Conservation (phyloP, 2,329 filamentous ascomycete genomes). For the Alternaria hordeiaustralica region DNA sequence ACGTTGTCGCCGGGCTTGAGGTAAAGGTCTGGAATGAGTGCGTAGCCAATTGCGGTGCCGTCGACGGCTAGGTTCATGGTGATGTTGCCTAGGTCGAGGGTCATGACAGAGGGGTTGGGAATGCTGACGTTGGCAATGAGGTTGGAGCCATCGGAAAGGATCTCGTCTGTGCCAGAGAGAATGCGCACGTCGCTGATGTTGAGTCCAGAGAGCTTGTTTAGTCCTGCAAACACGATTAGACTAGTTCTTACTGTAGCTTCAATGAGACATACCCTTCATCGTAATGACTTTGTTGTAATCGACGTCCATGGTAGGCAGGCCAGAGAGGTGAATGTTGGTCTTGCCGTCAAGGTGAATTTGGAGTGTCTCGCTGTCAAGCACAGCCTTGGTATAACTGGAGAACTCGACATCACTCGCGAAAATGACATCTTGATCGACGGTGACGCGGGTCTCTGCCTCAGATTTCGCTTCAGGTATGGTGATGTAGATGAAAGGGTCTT, state of each 20-base stretch:
- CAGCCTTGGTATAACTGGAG: conserved; percentile 56
- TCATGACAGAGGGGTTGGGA: conserved; percentile 69
- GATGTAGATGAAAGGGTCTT: conserved; percentile 53
- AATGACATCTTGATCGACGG: conserved; percentile 53
- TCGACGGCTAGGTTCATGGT: conserved; percentile 66
- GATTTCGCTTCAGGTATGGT: conserved; percentile 55
- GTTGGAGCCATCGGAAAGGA: conserved; percentile 59
- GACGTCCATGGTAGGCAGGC: conserved; percentile 58
- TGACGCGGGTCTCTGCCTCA: conserved; percentile 50
- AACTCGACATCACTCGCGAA: conserved; percentile 57
- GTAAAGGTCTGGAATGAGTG: conserved; percentile 64
- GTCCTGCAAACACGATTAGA: conserved; percentile 48
- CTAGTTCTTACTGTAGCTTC: not conserved
- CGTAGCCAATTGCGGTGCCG: conserved; percentile 59
- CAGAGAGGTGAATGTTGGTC: conserved; percentile 59
- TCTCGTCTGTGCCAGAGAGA: conserved; percentile 45
- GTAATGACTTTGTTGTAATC: conserved; percentile 63
- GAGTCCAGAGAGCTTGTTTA: conserved; percentile 64
- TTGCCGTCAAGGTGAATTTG: conserved; percentile 59
- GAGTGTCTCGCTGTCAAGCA: conserved; percentile 58
- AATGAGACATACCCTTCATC: conserved; percentile 59
- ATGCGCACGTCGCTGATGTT: conserved; percentile 61
- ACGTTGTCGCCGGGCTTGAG: conserved; percentile 66
- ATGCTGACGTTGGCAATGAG: conserved; percentile 66
- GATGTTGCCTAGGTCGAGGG: conserved; percentile 71